A percentile compares a stretch with the other conserved stretches of the same genome.
Conservation (phyloP, 495 filamentous ascomycete genomes). For the Cairneyella variabilis region DNA sequence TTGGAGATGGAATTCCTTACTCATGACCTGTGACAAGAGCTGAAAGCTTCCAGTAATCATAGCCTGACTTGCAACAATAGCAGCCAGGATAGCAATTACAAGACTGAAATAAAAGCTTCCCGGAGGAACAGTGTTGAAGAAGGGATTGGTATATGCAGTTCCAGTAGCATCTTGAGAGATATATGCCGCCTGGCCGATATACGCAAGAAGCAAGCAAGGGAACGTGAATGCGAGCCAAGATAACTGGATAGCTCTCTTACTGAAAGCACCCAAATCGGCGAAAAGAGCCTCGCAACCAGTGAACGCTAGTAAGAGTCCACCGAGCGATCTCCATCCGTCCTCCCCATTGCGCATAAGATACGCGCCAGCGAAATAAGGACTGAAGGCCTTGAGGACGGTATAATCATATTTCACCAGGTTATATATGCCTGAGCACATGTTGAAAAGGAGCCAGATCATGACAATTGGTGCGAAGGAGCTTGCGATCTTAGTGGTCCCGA, state of each 20-base stretch:
- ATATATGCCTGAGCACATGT: constrained; percentile 66
- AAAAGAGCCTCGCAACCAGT: constrained; percentile 75
- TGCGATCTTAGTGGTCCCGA: constrained; percentile 65
- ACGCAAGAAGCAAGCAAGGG: constrained; percentile 66
- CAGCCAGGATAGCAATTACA: constrained; percentile 45
- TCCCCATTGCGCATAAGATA: constrained; percentile 60
- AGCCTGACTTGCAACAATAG: constrained; percentile 70
- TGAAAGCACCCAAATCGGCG: constrained; percentile 70
- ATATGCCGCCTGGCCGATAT: constrained; percentile 71
- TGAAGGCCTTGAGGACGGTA: constrained; percentile 65
- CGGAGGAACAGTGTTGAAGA: constrained; percentile 63
- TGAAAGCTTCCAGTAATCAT: constrained; percentile 73
- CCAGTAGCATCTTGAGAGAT: constrained; percentile 53
- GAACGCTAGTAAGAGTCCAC: constrained; percentile 67
- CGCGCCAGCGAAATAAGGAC: constrained; percentile 56
- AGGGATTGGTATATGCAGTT: constrained; percentile 63
- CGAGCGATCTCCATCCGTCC: constrained; percentile 62
- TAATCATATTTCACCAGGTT: constrained; percentile 62
- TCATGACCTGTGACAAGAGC: constrained; percentile 70
- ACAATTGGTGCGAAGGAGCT: constrained; percentile 67
- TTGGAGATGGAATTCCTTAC: constrained; percentile 25
- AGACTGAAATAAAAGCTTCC: constrained; percentile 64
- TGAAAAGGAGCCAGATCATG: constrained; percentile 68
- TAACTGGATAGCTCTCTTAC: constrained; percentile 55
- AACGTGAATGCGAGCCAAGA: constrained; percentile 61